Evolutionary conservation across 371 early-diverging fungal genomes (phyloP).

Genomic region (Coemansia sp.): DNA sequence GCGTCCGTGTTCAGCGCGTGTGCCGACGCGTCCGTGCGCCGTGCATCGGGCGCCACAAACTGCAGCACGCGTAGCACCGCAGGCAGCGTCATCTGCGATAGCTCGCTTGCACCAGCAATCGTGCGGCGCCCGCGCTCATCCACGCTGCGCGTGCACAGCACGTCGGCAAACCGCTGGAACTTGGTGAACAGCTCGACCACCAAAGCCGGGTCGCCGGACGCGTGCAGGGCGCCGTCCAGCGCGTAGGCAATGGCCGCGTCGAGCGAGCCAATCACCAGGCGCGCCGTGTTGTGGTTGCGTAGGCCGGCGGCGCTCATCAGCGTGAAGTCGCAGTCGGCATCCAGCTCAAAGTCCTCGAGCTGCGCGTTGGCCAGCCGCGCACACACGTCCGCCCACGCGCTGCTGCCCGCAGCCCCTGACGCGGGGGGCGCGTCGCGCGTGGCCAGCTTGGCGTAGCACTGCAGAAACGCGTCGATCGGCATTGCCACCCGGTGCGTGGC

Average conservation of each 20-base stretch:
- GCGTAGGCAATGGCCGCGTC: conserved; percentile 26
- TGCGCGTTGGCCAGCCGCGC: conserved; percentile 24
- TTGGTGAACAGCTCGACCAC: conserved; percentile 29
- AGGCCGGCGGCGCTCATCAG: conserved; percentile 19
- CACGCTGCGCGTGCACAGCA: conserved; percentile 29
- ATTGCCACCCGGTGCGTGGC: conserved; percentile 20
- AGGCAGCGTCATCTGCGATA: conserved; percentile 22
- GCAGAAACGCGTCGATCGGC: conserved; percentile 32
- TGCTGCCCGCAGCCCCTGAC: too few species aligned
- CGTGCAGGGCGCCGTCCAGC: neutral
- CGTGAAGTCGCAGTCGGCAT: conserved; percentile 34
- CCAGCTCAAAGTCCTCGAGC: conserved; percentile 46
- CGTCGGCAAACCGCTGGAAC: conserved; percentile 25
- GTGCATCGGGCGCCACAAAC: conserved; percentile 23
- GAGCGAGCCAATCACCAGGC: conserved; percentile 30
- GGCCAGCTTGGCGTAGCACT: conserved; percentile 28
- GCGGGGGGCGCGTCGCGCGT: too few species aligned
- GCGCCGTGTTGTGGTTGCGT: conserved; percentile 36
- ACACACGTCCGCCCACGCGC: conserved; percentile 27
- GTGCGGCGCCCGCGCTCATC: conserved; percentile 27
- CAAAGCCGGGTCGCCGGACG: conserved; percentile 6
- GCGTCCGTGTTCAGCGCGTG: conserved; percentile 14
- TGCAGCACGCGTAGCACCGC: conserved; percentile 6
- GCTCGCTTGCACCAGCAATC: conserved; percentile 11
- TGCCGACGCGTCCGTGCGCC: neutral